A percentile compares a stretch with the other conserved stretches of the same genome.
Evolutionary conservation across 257 asterid genomes (phyloP).

Genomic region (Plantago elongata): DNA sequence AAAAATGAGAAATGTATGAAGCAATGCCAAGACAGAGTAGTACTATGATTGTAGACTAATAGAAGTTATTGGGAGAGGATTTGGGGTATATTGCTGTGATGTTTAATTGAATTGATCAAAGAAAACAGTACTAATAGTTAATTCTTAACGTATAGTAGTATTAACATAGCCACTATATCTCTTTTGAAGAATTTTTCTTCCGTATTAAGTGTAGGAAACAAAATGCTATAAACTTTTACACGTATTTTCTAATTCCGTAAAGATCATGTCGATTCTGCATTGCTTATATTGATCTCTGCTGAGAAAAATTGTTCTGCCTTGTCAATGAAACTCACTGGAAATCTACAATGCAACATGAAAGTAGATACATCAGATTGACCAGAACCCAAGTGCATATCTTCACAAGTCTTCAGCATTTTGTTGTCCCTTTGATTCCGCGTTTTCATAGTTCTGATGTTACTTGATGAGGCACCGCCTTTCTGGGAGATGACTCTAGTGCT

Average conservation of each 20-base stretch:
- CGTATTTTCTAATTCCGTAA: background rate
- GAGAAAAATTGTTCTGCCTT: constrained; percentile 76
- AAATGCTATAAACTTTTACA: background rate
- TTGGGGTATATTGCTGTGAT: too few species aligned
- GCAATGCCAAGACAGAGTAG: too few species aligned
- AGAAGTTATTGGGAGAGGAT: too few species aligned
- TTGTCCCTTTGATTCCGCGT: constrained; percentile 53
- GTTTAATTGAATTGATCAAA: too few species aligned
- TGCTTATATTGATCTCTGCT: constrained; percentile 31
- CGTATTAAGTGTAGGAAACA: background rate
- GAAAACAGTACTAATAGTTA: too few species aligned
- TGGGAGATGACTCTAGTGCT: constrained; percentile 42
- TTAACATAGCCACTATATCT: too few species aligned
- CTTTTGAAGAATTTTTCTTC: background rate
- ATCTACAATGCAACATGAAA: constrained; percentile 62
- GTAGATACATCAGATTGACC: constrained; percentile 36
- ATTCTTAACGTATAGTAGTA: too few species aligned
- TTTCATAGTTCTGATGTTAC: constrained; percentile 37
- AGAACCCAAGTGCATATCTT: constrained; percentile 42
- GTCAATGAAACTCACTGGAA: constrained; percentile 60
- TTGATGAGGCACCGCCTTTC: constrained; percentile 29
- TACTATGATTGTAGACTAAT: too few species aligned
- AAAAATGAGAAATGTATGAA: too few species aligned
- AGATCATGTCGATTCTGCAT: constrained; percentile 22
- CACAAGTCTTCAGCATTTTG: constrained; percentile 46